These are phyloP conservation scores for Butyriboletus loyo DNA, from an alignment of 768 basidiomycete species.

Conservation along the genomic window DNA sequence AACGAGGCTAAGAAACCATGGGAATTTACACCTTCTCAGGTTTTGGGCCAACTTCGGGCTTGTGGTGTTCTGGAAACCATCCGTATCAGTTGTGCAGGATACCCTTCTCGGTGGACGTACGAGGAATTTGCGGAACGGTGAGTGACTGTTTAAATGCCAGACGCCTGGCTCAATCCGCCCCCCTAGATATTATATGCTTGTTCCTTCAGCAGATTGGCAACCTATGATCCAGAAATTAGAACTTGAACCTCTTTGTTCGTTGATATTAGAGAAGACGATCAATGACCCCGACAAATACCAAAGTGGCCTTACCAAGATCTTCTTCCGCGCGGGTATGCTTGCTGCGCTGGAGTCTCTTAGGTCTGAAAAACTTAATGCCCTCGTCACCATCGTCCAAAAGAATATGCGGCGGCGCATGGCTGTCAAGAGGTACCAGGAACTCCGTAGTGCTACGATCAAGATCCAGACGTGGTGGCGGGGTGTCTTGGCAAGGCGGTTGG, in stretches of 20 bases:
- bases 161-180: slow-evolving; percentile 17
- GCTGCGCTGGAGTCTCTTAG: slow-evolving; percentile 91
- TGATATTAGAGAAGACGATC: slow-evolving; percentile 83
- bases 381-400: slow-evolving; percentile 97
- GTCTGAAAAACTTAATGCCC: slow-evolving; percentile 78
- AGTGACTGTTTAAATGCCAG: slow-evolving; percentile 24
- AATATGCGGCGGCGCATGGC: slow-evolving; percentile 90
- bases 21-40: slow-evolving; percentile 96
- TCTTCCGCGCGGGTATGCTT: slow-evolving; percentile 99
- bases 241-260: slow-evolving; percentile 73
- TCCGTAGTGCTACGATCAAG: slow-evolving; percentile 71
- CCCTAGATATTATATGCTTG: slow-evolving; percentile 92
- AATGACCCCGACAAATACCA: slow-evolving; percentile 97
- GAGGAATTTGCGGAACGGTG: slow-evolving; percentile 98
- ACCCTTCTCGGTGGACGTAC: slow-evolving; percentile 97
- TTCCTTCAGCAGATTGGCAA: slow-evolving; percentile 82
- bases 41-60: slow-evolving; percentile 89
- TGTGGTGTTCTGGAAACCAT: slow-evolving; percentile 99
- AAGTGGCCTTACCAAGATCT: slow-evolving; percentile 95
- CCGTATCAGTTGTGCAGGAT: slow-evolving; percentile 97
- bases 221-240: slow-evolving; percentile 81
- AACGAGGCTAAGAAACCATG: slow-evolving; percentile 96
- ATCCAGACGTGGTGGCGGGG: slow-evolving; percentile 96
- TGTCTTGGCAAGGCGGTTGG: slow-evolving; percentile 70
- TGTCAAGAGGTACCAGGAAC: slow-evolving; percentile 68